Percentiles rank a stretch among this genome's conserved stretches.
Evolutionary conservation across 73 alveolate species (phyloP).

Genomic region (Tetrahymena borealis): DNA sequence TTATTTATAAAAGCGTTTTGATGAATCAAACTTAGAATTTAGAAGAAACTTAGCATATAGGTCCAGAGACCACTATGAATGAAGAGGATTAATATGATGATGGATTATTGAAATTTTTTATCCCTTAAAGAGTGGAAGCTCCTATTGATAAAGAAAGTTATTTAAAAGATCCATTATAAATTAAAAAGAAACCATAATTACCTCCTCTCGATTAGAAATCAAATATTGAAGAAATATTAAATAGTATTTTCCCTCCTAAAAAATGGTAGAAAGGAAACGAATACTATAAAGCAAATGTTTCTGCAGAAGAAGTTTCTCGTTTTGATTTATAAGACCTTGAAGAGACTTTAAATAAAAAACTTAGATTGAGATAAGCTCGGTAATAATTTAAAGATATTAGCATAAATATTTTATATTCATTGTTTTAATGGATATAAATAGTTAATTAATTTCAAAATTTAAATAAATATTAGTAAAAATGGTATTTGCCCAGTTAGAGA

Average conservation of each 20-base stretch:
- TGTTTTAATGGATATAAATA: too few relatives aligned
- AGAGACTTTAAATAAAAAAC: slow-evolving; percentile 49
- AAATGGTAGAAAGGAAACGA: slow-evolving; percentile 16
- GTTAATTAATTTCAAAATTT: too few relatives aligned
- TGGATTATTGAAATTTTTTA: background rate
- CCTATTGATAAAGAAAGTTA: background rate
- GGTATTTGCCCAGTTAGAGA: slow-evolving; percentile 50
- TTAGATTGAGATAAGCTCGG: slow-evolving; percentile 57
- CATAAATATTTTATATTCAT: too few relatives aligned
- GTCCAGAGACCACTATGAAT: background rate
- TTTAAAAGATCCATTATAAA: background rate
- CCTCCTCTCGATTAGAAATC: slow-evolving; percentile 40
- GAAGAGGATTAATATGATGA: background rate
- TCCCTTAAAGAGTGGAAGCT: background rate
- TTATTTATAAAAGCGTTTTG: background rate
- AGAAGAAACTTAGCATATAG: background rate
- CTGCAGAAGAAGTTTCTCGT: slow-evolving; percentile 34
- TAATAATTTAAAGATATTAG: too few relatives aligned
- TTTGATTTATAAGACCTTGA: slow-evolving; percentile 47
- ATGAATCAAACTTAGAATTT: background rate
- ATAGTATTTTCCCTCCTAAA: slow-evolving; percentile 32
- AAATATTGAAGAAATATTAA: slow-evolving; percentile 32
- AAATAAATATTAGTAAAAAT: slow-evolving; percentile 16
- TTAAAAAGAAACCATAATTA: slow-evolving; percentile 31
- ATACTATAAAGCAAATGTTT: slow-evolving; percentile 7